Percentiles rank a stretch among this genome's conserved stretches.
Evolutionary conservation across 1,284 basidiomycete genomes (phyloP).

Genomic region (Termitomyces sp.): DNA sequence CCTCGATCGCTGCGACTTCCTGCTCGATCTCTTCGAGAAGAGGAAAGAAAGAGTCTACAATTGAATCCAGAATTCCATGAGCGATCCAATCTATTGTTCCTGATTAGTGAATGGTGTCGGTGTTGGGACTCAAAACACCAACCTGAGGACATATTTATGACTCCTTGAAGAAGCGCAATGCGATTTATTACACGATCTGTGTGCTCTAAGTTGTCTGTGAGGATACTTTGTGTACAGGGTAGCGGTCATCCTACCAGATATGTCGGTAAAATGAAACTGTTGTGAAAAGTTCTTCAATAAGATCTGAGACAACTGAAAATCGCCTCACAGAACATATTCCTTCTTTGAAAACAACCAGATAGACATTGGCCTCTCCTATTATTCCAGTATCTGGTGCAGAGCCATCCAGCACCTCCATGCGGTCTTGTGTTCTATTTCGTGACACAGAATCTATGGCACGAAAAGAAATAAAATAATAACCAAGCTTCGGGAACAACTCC

Average conservation of each 20-base stretch:
- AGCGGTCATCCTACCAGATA: constrained; percentile 46
- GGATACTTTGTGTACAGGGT: not conserved
- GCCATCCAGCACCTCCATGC: constrained; percentile 17
- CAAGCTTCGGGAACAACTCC: constrained; percentile 83
- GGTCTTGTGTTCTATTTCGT: constrained; percentile 32
- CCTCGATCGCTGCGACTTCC: constrained; percentile 79
- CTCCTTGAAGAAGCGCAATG: constrained; percentile 54
- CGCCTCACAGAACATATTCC: constrained; percentile 81
- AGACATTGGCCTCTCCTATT: constrained; percentile 80
- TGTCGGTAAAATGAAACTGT: constrained; percentile 91
- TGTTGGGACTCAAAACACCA: constrained; percentile 17
- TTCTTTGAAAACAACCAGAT: constrained; percentile 86
- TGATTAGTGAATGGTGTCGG: not conserved
- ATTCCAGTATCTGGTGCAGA: constrained; percentile 36
- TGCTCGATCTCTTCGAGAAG: constrained; percentile 79
- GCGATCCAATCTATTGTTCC: constrained; percentile 81
- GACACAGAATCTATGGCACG: constrained; percentile 71
- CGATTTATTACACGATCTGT: constrained; percentile 74
- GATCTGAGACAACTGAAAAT: not conserved
- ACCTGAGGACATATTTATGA: constrained; percentile 68
- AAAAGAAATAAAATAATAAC: constrained; percentile 92
- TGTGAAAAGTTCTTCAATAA: constrained; percentile 3
- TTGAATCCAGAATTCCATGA: constrained; percentile 88
- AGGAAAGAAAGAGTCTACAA: constrained; percentile 94
- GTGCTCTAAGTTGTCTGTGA: constrained; percentile 53